Percentiles rank a stretch among this genome's conserved stretches.
Evolutionary conservation across 139 green algal genomes (phyloP).

Genomic region (Chlorella vulgaris): DNA sequence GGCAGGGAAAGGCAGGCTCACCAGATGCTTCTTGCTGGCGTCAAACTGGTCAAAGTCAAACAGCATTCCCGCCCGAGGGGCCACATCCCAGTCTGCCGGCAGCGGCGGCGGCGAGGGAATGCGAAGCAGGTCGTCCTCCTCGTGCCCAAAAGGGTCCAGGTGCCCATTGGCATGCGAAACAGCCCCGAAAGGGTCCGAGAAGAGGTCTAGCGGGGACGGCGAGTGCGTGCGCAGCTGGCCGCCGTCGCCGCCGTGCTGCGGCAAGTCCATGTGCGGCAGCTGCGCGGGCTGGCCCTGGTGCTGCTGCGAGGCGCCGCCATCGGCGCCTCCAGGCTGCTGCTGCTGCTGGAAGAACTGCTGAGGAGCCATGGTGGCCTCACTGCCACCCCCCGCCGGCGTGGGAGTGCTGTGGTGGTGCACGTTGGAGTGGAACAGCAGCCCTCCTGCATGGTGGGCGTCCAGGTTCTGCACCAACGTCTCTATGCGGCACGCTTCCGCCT

Average conservation of each 20-base stretch:
- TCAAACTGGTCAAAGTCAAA: slow-evolving; percentile 59
- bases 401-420: too few relatives aligned
- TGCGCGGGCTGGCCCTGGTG: background rate
- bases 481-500: slow-evolving; percentile 13
- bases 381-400: background rate
- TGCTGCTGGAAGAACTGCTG: background rate
- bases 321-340: background rate
- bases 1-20: background rate
- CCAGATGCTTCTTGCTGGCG: slow-evolving; percentile 3
- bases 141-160: background rate
- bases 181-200: slow-evolving; percentile 10
- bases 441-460: background rate
- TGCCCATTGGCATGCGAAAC: slow-evolving; percentile 13
- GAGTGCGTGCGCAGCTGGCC: slow-evolving; percentile 1
- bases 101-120: slow-evolving; percentile 46
- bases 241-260: background rate
- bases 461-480: slow-evolving; percentile 12
- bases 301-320: background rate
- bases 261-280: slow-evolving; percentile 19
- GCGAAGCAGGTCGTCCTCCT: slow-evolving; percentile 20
- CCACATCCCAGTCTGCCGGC: slow-evolving; percentile 38
- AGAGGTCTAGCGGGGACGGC: slow-evolving; percentile 13
- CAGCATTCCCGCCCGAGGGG: slow-evolving; percentile 16
- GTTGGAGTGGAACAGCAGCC: slow-evolving; percentile 13
- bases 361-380: background rate